Base-by-base conservation (phyloP, 345 rosid species). In the Theobroma cacao region DNA sequence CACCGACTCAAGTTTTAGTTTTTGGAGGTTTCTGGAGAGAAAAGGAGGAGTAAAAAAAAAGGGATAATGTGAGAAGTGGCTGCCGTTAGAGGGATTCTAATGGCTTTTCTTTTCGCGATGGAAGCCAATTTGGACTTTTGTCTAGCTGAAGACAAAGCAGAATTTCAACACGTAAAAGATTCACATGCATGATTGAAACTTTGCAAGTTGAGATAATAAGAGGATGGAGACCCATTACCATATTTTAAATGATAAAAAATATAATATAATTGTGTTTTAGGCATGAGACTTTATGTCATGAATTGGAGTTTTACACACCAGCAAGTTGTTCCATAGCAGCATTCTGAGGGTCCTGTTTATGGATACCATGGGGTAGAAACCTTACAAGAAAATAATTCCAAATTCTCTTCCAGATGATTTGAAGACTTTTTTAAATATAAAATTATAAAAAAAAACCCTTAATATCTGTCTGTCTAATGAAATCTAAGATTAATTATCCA, bases 111-210 rank as follows among this genome's bases (percentile, higher is more conserved):
- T 17, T 75, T 43, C 15, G 10, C 31, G 71, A 75, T 45, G 68
- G 60, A 62, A 62, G 78, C 78, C 78, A 48, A 31, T 61, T 62
- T 75, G 78, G 78, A 62, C 71, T 62, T 31, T 63, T 47, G 71
- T 62, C 1, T 30, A 28, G 59, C 56, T 61, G 70, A 62, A 62
- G 70, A 75, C 70, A 61, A 30, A 15, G 60, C 20, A 45, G 59
- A 58, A 58, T 75, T 61, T 75, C 38, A 15, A 17, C 28, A 45
- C 18, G 15, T 10, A 41, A 40, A 48, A 70, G 68, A 75, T 28
- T 75, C 68, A 74, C 55, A 36, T 71, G 41, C 60, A 48, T 50
- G 61, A 70, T 70, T 30, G 13, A 47, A 50, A 12, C 12, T 52
- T 72, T 34, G 47, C 68, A 59, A 45, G 26, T 26, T 20, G 26